Evolutionary conservation across 257 asterid species (phyloP), one percentile per base, ranked within the genome.

Genomic region (Eustoma russellianum): DNA sequence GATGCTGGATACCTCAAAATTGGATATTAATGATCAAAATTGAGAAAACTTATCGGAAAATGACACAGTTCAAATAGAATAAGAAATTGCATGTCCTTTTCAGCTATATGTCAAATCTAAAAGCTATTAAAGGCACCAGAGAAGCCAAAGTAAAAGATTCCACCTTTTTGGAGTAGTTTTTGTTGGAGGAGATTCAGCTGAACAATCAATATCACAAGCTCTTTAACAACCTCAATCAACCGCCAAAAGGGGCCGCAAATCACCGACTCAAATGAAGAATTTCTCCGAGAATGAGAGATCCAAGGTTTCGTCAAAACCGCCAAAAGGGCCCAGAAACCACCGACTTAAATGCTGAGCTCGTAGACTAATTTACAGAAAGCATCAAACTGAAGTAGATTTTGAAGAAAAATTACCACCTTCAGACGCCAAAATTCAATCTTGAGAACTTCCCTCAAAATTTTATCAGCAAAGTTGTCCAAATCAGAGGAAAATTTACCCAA

Each of bases 401-500:
- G 11, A 9, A 46, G 24, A 33, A 38, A 17, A 15, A 61, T 5
- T 5, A 17, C 49, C 17, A 52, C 30, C 30, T 24, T 38, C 12
- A 7, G 43, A 38, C 43, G 12, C 43, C 43, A 38, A 61, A 62
- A 61, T 61, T 48, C 41, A 55, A 54, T 53, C 60, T 64, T 50
- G 46, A 33, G 17, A 24, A 51, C 49, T 13, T n/a, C 50, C 49
- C 53, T 60, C 16, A 5, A 33, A 30, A 34, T 9, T 50, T 55
- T 40, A 30, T 40, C 57, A 52, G 51, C 66, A 63, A 50, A 53
- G 56, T 48, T 71, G 47, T 52, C 28, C 38, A n/a, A 52, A 62
- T 55, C 59, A 14, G 12, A 6, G 0, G 4, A 55, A 24, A 18
- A 19, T 6, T 12, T 24, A 6, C 33, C 17, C 14, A 50, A 9